These are phyloP conservation scores for Lactarius tabidus DNA, from an alignment of 768 basidiomycete genomes.

Conservation along the genomic window DNA sequence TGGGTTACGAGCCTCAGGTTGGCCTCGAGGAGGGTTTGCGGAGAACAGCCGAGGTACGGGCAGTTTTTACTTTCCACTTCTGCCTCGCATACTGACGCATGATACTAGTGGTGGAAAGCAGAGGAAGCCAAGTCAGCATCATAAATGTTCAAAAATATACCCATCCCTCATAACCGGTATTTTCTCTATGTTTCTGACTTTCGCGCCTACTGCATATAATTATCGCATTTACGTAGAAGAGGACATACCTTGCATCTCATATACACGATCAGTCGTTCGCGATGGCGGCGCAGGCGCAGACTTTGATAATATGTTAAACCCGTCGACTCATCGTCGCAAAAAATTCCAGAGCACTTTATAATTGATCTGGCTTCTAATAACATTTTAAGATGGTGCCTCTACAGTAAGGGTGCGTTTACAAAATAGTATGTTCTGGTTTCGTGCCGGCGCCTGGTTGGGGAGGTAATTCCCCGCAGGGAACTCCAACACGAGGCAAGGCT, in stretches of 20 bases:
- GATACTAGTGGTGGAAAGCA: constrained; percentile 25
- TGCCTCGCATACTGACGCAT: not conserved
- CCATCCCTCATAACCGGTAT: not conserved
- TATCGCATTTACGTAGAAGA: not conserved
- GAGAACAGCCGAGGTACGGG: constrained; percentile 67
- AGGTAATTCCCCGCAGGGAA: not conserved
- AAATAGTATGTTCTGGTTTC: too few species aligned
- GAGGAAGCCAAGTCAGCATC: constrained; percentile 23
- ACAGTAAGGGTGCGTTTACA: too few species aligned
- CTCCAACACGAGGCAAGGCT: not conserved
- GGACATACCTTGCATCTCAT: not conserved
- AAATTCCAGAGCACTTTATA: not conserved
- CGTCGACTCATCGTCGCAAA: not conserved
- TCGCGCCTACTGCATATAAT: not conserved
- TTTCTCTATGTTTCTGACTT: not conserved
- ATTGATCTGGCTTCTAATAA: not conserved
- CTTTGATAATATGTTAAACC: not conserved
- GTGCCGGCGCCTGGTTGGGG: not conserved
- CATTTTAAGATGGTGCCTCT: not conserved
- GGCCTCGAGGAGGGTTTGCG: constrained; percentile 85
- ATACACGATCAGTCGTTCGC: not conserved
- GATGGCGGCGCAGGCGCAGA: not conserved
- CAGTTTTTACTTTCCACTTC: not conserved
- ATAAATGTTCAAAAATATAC: constrained; percentile 4
- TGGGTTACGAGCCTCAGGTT: constrained; percentile 92